Conservation (phyloP, 2,329 filamentous ascomycete species). For the Orbilia brochopaga region DNA sequence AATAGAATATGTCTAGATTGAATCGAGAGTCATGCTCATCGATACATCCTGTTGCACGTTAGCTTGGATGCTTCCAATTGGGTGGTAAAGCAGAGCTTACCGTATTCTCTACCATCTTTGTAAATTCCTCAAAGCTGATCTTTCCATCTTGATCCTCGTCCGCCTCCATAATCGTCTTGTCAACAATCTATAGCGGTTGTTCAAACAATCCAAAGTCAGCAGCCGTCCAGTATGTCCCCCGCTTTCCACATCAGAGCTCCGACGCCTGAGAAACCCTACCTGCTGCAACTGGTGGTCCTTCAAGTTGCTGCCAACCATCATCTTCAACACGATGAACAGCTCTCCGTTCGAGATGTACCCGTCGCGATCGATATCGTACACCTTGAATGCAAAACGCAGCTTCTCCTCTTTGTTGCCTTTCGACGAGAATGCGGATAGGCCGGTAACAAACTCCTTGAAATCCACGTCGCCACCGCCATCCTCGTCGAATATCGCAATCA, state of each 20-base stretch:
- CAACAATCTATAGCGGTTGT: conserved; percentile 71
- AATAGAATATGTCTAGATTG: conserved; percentile 19
- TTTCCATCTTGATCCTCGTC: conserved; percentile 94
- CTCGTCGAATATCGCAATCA: conserved; percentile 99
- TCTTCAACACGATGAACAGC: conserved; percentile 98
- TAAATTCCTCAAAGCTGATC: conserved; percentile 99
- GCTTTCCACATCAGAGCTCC: background rate
- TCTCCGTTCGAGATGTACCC: conserved; percentile 99
- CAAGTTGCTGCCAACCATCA: conserved; percentile 99
- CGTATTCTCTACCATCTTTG: conserved; percentile 97
- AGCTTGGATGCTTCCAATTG: conserved; percentile 1
- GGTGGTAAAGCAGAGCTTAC: conserved; percentile 60
- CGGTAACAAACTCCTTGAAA: conserved; percentile 97
- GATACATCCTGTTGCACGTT: conserved; percentile 63
- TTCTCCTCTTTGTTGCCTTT: conserved; percentile 99
- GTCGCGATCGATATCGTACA: conserved; percentile 98
- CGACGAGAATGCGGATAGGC: conserved; percentile 91
- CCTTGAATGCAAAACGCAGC: conserved; percentile 95
- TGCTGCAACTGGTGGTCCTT: conserved; percentile 99
- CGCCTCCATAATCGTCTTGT: conserved; percentile 99
- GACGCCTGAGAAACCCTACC: conserved; percentile 56
- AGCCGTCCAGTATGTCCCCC: background rate
- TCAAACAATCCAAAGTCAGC: conserved; percentile 4
- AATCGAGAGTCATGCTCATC: conserved; percentile 76
- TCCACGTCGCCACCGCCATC: conserved; percentile 97